Conservation (phyloP, 805 yeast species). For the Lipomyces yamadae region DNA sequence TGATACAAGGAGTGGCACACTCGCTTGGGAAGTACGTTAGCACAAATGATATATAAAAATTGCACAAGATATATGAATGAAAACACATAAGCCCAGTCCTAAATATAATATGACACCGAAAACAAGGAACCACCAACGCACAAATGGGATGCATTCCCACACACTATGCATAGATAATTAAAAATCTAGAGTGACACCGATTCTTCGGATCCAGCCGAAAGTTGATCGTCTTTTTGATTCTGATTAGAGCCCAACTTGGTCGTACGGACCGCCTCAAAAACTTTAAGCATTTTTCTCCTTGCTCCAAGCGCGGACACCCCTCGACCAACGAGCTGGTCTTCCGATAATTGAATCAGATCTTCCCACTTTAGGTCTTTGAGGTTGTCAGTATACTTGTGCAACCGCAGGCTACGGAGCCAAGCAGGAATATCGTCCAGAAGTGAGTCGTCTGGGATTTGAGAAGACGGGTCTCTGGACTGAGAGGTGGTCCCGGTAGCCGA, state of each 20-base stretch:
- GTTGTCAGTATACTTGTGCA: slow-evolving; percentile 92
- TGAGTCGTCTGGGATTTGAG: slow-evolving; percentile 37
- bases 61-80: neutral
- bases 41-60: neutral
- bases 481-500: slow-evolving; percentile 51
- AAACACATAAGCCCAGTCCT: neutral
- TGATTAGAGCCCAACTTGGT: slow-evolving; percentile 38
- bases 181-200: neutral
- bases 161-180: neutral
- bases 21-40: neutral
- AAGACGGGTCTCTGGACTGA: neutral
- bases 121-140: neutral
- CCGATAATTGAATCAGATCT: slow-evolving; percentile 72
- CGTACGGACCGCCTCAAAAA: slow-evolving; percentile 80
- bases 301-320: slow-evolving; percentile 98
- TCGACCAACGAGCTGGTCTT: slow-evolving; percentile 67
- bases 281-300: slow-evolving; percentile 87
- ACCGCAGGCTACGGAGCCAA: slow-evolving; percentile 86
- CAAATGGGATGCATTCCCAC: neutral
- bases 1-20: no score
- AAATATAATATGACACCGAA: neutral
- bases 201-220: slow-evolving; percentile 7
- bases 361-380: slow-evolving; percentile 78
- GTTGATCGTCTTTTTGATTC: slow-evolving; percentile 13
- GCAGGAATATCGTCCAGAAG: slow-evolving; percentile 77